phyloP scores from a whole-genome alignment of 805 yeast genomes.

The Cyberlindnera euphorbiae region DNA sequence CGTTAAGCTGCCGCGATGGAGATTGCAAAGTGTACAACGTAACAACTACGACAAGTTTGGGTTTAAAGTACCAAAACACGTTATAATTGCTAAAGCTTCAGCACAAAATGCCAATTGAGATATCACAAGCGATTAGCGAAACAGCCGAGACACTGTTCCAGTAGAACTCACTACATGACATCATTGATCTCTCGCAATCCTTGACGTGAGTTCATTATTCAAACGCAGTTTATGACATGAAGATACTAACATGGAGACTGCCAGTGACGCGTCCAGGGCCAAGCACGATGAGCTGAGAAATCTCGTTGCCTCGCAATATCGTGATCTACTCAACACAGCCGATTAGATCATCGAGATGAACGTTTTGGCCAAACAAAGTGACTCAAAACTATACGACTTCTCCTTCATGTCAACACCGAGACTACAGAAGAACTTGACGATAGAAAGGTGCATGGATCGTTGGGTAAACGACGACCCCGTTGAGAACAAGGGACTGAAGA shows the following conservation, averaged over 20 bases:
- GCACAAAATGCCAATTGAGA: conserved; percentile 7
- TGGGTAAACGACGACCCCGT: too few relatives aligned
- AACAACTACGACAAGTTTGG: background rate
- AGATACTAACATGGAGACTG: background rate
- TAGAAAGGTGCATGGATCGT: conserved; percentile 15
- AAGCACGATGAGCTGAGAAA: conserved; percentile 21
- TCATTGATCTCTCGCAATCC: conserved; percentile 10
- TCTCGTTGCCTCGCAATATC: conserved; percentile 23
- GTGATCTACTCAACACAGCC: conserved; percentile 24
- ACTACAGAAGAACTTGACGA: conserved; percentile 10
- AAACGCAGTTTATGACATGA: too few relatives aligned
- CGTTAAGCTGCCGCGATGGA: too few relatives aligned
- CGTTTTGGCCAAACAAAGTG: conserved; percentile 15
- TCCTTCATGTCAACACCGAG: conserved; percentile 17
- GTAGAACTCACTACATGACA: conserved; percentile 8
- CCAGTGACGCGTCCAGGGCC: conserved; percentile 4
- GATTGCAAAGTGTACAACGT: too few relatives aligned
- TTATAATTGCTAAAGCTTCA: too few relatives aligned
- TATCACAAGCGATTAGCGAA: conserved; percentile 1
- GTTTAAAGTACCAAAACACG: background rate
- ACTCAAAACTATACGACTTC: conserved; percentile 18
- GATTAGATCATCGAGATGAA: conserved; percentile 24
- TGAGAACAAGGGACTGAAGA: too few relatives aligned
- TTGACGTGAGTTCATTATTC: conserved; percentile 6
- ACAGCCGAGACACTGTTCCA: conserved; percentile 6